Evolutionary conservation across 108 stramenopile species (phyloP).

Genomic region (Pseudonitzschia multistriata): DNA sequence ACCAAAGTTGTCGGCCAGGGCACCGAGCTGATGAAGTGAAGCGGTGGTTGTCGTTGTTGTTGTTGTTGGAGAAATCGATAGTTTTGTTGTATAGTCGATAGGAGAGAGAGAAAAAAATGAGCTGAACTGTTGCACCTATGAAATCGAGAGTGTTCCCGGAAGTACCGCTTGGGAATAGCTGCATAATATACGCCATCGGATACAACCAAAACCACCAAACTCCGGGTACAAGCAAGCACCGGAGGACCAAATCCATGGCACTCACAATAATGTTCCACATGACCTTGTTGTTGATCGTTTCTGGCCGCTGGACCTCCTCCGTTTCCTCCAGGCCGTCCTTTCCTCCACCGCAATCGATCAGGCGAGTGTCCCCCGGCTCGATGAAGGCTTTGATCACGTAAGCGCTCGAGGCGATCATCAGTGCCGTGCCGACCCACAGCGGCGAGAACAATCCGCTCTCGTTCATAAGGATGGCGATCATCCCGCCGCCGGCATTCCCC

Average conservation of each 20-base stretch:
- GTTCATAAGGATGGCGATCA: conserved; percentile 53
- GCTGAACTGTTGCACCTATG: too few species aligned
- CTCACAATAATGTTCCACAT: conserved; percentile 41
- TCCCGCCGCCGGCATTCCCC: conserved; percentile 57
- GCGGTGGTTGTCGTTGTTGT: background rate
- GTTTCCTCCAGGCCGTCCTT: conserved; percentile 24
- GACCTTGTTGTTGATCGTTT: conserved; percentile 37
- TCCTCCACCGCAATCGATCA: background rate
- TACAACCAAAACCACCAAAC: too few species aligned
- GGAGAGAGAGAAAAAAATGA: too few species aligned
- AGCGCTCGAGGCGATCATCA: conserved; percentile 30
- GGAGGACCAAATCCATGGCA: background rate
- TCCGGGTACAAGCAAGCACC: too few species aligned
- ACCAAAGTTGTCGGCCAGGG: conserved; percentile 52
- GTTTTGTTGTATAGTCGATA: background rate
- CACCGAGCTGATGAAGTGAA: conserved; percentile 19
- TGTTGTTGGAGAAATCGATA: background rate
- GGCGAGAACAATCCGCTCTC: conserved; percentile 45
- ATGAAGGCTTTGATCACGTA: conserved; percentile 29
- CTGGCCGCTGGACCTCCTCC: conserved; percentile 28
- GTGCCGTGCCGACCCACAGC: conserved; percentile 40
- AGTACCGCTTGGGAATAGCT: too few species aligned
- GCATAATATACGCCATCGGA: too few species aligned
- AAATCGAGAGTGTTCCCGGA: too few species aligned
- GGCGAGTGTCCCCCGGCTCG: conserved; percentile 36